Evolutionary conservation across 2,329 filamentous ascomycete genomes (phyloP), one percentile per base, ranked within the genome.

Genomic region (Juglanconis juglandina): DNA sequence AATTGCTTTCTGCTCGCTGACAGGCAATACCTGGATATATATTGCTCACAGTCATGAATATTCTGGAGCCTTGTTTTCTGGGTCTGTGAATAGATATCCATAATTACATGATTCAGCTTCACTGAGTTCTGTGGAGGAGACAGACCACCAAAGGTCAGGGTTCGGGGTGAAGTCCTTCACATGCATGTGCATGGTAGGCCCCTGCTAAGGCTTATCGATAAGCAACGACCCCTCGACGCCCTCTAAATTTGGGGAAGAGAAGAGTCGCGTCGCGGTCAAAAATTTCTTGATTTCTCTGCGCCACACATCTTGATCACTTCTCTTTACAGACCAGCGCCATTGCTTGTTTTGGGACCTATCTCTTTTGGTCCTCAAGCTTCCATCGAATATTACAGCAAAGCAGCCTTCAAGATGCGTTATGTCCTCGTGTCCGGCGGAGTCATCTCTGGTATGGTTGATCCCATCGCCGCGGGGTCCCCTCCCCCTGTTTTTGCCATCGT

Each of bases 401-500:
- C 54, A 32, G 54, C 35, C 39, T 55, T 55, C 62, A 64, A 62
- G 57, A 64, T 64, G 62, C 59, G 60, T 57, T 62, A 62, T 49
- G 62, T 64, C 57, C 62, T 64, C 10, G 62, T 64, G 17, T 62
- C 59, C 46, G 62, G 62, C 53, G 62, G 62, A 57, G 62, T 64
- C 35, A 64, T 64, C 57, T 62, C 60, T 46, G 61, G 61, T 63
- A 63, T 51, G 30, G 54, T 53, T 54, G 39, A 24, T 47, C 48
- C 51, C 46, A 9, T 35, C 53, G 41, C 6, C 24, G 51, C 53
- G 42, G 33, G 37, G 4, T 37, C 50, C 35, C 48, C 30, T 24
- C 2, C 35, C 3, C 24, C 24, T 24, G 24, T 24, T 24, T 24
- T n/a, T 37, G 11, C 17, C 30, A 34, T 2, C 32, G 32, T 10